These are phyloP conservation scores for Coriolopsis trogii DNA, from an alignment of 1,284 basidiomycete genomes.

Conservation along the genomic window DNA sequence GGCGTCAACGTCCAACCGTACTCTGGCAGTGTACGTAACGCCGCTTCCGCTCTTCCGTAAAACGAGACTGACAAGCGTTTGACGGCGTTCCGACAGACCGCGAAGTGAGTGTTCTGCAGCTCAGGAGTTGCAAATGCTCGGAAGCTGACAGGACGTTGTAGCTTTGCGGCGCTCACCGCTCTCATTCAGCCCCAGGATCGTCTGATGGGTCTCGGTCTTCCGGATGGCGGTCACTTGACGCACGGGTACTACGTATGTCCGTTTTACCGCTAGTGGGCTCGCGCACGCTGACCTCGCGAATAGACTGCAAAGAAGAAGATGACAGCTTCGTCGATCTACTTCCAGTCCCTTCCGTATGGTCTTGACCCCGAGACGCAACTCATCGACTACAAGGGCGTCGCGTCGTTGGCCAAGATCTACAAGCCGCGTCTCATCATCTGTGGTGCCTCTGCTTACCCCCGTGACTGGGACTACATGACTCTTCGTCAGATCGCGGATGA, in stretches of 20 bases:
- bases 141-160: constrained; percentile 35
- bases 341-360: constrained; percentile 97
- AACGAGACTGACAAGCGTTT: constrained; percentile 1
- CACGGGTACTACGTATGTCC: constrained; percentile 91
- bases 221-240: constrained; percentile 97
- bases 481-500: constrained; percentile 85
- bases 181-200: constrained; percentile 98
- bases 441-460: constrained; percentile 97
- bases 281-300: constrained; percentile 35
- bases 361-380: constrained; percentile 86
- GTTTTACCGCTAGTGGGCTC: constrained; percentile 13
- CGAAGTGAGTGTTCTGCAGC: constrained; percentile 61
- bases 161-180: constrained; percentile 97
- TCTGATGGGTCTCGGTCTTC: constrained; percentile 98
- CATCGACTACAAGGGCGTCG: constrained; percentile 88
- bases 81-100: constrained; percentile 71
- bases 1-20: constrained; percentile 99
- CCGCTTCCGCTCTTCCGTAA: constrained; percentile 2
- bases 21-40: constrained; percentile 69
- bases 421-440: constrained; percentile 97
- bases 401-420: constrained; percentile 92
- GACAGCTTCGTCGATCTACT: constrained; percentile 99
- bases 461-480: constrained; percentile 94
- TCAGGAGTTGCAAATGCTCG: not conserved
- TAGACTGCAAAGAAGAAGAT: constrained; percentile 99